phyloP scores from a whole-genome alignment of 2,329 filamentous ascomycete genomes.

The Metarhizium humberi region DNA sequence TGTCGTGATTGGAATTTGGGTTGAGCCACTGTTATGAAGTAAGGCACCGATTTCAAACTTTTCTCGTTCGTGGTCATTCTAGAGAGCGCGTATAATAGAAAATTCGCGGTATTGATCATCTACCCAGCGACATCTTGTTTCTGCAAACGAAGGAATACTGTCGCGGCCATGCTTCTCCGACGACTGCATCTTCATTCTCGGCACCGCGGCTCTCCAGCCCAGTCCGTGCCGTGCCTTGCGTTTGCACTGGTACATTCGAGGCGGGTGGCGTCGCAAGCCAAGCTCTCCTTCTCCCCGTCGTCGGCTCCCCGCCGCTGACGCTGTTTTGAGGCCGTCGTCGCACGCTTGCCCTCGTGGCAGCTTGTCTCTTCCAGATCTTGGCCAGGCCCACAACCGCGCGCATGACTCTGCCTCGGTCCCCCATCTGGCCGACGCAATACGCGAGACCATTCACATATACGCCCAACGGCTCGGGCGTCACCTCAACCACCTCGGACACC shows the following conservation, averaged over 20 bases:
- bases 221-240: neutral
- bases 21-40: neutral
- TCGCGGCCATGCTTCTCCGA: neutral
- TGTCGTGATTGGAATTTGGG: neutral
- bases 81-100: neutral
- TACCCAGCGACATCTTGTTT: neutral
- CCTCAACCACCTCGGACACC: neutral
- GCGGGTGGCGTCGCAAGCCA: neutral
- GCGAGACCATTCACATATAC: constrained; percentile 18
- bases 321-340: neutral
- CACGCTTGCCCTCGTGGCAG: neutral
- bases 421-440: constrained; percentile 23
- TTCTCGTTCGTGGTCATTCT: neutral
- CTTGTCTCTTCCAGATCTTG: neutral
- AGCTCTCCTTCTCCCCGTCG: neutral
- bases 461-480: constrained; percentile 5
- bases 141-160: neutral
- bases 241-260: neutral
- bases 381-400: constrained; percentile 2
- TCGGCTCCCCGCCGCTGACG: neutral
- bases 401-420: neutral
- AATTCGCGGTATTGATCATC: neutral
- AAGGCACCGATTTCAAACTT: neutral
- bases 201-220: neutral
- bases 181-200: neutral